Evolutionary conservation across 2,329 filamentous ascomycete species (phyloP), one percentile per base, ranked within the genome.

Genomic region (Scedosporium minutisporum): DNA sequence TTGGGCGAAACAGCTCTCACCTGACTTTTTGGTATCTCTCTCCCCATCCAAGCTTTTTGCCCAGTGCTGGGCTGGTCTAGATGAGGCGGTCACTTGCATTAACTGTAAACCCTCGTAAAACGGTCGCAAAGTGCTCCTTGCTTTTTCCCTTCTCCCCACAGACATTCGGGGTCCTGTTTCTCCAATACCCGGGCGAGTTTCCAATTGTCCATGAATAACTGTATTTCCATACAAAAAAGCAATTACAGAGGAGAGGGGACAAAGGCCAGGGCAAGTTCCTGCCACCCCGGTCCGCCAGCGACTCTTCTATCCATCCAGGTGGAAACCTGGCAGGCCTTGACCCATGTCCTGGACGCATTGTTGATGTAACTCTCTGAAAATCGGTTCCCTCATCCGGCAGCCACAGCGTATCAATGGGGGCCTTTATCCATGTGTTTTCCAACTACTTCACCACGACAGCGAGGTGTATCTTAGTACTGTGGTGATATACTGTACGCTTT

Each of bases 361-460:
- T 21, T 5, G 51, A 55, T 55, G 51, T 55, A 55, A 55, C 51
- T 55, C 21, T 55, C 51, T 55, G 51, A 55, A 23, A 25, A 55
- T 55, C 51, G 51, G 51, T 55, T 55, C n/a, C 51, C 21, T 23
- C 23, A 23, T 55, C 51, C 25, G 27, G 27, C 14, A 38, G 59
- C 59, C 44, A 55, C 44, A 61, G 42, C 14, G 59, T 33, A 46
- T 57, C 27, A 21, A 58, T 60, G 59, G n/a, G 25, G 59, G 12
- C 25, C 59, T 21, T 29, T 51, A 61, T 44, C 59, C 44, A 51
- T 51, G 59, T 44, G 23, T 14, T 29, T 21, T 18, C 59, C 27
- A 61, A 53, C 58, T 42, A 51, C 59, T 51, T 25, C 21, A 14
- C 12, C 18, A 18, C 6, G 21, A 23, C 29, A 14, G 51, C 12